A percentile compares a stretch with the other conserved stretches of the same genome.
Evolutionary conservation across 2,329 filamentous ascomycete species (phyloP).

Genomic region (Phaeoacremonium minimum): DNA sequence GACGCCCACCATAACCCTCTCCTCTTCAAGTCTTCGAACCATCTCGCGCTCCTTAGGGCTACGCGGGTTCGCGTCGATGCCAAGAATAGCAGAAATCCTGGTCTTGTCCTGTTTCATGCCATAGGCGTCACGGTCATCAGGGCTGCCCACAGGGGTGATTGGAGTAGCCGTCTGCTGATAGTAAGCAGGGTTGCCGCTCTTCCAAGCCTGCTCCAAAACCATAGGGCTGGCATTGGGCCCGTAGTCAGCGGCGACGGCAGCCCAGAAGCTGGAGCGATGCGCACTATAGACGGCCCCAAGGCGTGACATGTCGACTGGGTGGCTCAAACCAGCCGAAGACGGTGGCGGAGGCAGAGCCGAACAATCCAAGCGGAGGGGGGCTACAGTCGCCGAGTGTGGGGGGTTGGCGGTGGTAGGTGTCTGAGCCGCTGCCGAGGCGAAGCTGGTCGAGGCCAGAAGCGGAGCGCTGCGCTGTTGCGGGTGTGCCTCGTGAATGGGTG

Average conservation of each 20-base stretch:
- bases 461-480: constrained; percentile 38
- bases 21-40: constrained; percentile 51
- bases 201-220: constrained; percentile 69
- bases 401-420: constrained; percentile 25
- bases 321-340: constrained; percentile 22
- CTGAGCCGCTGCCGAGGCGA: constrained; percentile 16
- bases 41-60: constrained; percentile 54
- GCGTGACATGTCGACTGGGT: constrained; percentile 58
- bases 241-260: constrained; percentile 67
- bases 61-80: constrained; percentile 53
- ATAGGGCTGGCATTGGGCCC: constrained; percentile 57
- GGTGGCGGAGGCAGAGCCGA: constrained; percentile 34
- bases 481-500: constrained; percentile 32
- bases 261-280: constrained; percentile 71
- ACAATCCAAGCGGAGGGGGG: constrained; percentile 56
- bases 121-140: constrained; percentile 41
- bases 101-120: constrained; percentile 47
- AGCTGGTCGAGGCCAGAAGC: constrained; percentile 36
- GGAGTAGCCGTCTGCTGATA: constrained; percentile 31
- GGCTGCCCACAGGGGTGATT: constrained; percentile 49
- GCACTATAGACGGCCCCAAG: constrained; percentile 67
- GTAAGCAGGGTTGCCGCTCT: constrained; percentile 35
- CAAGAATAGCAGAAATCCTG: constrained; percentile 59
- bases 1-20: constrained; percentile 27
- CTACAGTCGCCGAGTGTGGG: constrained; percentile 27